Evolutionary conservation across 441 rosid genomes (phyloP).

Genomic region (Populus tomentosa): DNA sequence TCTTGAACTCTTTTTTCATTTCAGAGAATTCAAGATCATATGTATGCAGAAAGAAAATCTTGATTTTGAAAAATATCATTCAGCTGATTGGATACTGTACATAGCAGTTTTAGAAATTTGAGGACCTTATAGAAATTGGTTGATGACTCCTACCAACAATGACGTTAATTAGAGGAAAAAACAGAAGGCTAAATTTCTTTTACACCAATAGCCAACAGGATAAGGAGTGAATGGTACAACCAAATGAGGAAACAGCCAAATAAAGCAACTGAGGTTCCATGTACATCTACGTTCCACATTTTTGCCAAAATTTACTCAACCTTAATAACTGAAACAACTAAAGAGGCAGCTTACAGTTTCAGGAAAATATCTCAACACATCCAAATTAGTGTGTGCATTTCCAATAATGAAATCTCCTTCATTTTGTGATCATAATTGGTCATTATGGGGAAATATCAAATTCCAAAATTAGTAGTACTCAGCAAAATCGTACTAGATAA

Average conservation of each 20-base stretch:
- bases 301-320: too few species aligned
- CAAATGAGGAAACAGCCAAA: background rate
- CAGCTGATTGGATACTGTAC: background rate
- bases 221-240: background rate
- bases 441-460: background rate
- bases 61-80: background rate
- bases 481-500: background rate
- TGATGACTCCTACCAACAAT: background rate
- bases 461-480: background rate
- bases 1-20: background rate
- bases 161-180: background rate
- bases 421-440: conserved; percentile 1
- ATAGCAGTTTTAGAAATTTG: background rate
- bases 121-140: background rate
- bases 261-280: too few species aligned
- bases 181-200: too few species aligned
- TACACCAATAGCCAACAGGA: background rate
- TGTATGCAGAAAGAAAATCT: background rate
- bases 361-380: background rate
- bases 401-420: background rate
- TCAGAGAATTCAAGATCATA: background rate
- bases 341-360: background rate
- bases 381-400: background rate
- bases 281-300: too few species aligned
- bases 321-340: too few species aligned